Evolutionary conservation across 257 asterid genomes (phyloP).

Genomic region (Petrea volubilis): DNA sequence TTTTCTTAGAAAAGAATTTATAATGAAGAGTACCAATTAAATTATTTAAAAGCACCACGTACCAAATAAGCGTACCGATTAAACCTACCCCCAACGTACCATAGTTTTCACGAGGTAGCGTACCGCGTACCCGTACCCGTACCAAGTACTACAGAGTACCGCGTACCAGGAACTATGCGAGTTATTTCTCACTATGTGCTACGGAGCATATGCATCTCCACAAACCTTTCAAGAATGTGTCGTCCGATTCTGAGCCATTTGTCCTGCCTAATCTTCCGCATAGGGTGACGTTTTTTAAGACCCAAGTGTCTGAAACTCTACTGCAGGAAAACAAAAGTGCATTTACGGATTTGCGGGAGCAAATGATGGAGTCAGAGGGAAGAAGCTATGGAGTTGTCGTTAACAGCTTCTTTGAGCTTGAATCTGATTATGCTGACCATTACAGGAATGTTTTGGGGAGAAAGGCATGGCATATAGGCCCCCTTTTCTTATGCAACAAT

Average conservation of each 20-base stretch:
- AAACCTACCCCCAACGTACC: no score
- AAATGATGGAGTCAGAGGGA: constrained; percentile 19
- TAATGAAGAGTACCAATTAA: no score
- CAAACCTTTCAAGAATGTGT: constrained; percentile 29
- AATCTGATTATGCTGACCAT: constrained; percentile 42
- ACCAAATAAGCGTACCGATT: no score
- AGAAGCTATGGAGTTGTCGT: constrained; percentile 38
- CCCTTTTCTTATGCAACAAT: constrained; percentile 19
- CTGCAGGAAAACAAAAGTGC: background rate
- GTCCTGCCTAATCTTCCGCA: constrained; percentile 39
- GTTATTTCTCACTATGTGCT: constrained; percentile 24
- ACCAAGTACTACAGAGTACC: no score
- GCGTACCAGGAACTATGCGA: no score
- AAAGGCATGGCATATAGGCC: constrained; percentile 52
- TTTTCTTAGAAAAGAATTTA: no score
- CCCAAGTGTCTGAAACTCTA: constrained; percentile 17
- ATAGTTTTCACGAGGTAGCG: no score
- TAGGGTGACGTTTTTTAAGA: constrained; percentile 15
- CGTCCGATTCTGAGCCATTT: constrained; percentile 38
- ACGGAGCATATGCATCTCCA: background rate
- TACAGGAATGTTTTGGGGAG: constrained; percentile 31
- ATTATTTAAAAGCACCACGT: no score
- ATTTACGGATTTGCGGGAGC: background rate
- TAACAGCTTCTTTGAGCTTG: constrained; percentile 57
- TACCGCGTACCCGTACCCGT: no score